Evolutionary conservation across 169 alveolate genomes (phyloP), one percentile per base, ranked within the genome.

Genomic region (Cryptosporidium andersoni): DNA sequence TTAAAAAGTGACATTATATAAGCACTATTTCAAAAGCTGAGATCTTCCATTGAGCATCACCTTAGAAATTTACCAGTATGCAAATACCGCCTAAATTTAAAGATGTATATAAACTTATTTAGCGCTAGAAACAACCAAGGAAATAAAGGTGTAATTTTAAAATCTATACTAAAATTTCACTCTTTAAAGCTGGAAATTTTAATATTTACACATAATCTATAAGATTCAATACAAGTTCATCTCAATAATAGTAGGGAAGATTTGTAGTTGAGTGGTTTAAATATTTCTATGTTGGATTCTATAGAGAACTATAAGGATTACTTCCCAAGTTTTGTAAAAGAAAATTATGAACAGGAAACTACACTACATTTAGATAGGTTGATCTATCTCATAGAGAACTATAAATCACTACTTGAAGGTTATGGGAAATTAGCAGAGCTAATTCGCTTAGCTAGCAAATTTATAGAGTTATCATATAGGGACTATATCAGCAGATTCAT

Each of bases 251-350:
- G 60, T 64, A 34, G 8, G 81, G 12, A 66, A 36, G 62, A 25
- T 14, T 53, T 14, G 5, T 37, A 4, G 39, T 51, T 8, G 34
- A 8, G 2, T 2, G 5, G 37, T 9, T 2, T n/a, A 25, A n/a
- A 51, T 48, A 12, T 7, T 42, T 43, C 42, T 58, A 74, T 74
- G 85, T 74, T 74, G 55, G 68, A 74, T 6, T 58, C 55, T 58
- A 74, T 68, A 16, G 25, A 14, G 4, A 68, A 74, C 16, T 74
- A 42, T 60, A 74, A 74, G 62, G 85, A 74, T n/a, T 74, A 9
- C 34, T 74, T 74, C 60, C 85, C 85, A 2, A 51, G 55, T 3
- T 74, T 74, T 74, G 49, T 74, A 9, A 58, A 58, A 8, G 67
- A 74, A 12, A 55, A 39, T 16, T 45, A 39, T n/a, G 85, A 74